Conservation (phyloP, 345 rosid genomes). For the Kandelia obovata region DNA sequence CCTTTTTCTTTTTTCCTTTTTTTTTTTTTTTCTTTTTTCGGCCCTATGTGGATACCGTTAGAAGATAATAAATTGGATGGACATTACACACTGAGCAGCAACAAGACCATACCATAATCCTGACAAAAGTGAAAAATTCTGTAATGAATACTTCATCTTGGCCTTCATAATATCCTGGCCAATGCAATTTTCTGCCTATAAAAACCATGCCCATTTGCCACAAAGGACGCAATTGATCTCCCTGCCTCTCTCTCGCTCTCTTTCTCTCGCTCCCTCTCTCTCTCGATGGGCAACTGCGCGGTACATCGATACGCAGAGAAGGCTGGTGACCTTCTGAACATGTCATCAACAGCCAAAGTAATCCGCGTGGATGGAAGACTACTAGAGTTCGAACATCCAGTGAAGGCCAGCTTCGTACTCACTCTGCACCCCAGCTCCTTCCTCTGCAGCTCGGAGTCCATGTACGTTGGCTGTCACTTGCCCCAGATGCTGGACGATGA, state of each 20-base stretch:
- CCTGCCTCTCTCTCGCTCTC: not conserved
- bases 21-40: too few relatives aligned
- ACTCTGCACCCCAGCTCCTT: slow-evolving; percentile 36
- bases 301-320: slow-evolving; percentile 21
- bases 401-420: slow-evolving; percentile 30
- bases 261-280: not conserved
- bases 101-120: not conserved
- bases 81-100: too few relatives aligned
- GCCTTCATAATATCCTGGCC: not conserved
- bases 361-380: slow-evolving; percentile 39
- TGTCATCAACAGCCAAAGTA: slow-evolving; percentile 30
- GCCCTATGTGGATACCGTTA: too few relatives aligned
- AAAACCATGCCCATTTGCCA: not conserved
- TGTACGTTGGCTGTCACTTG: slow-evolving; percentile 26
- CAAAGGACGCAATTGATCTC: too few relatives aligned
- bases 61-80: too few relatives aligned
- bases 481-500: slow-evolving; percentile 30
- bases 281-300: slow-evolving; percentile 40
- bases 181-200: slow-evolving; percentile 4
- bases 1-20: too few relatives aligned
- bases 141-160: not conserved
- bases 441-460: slow-evolving; percentile 43
- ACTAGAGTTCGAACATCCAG: slow-evolving; percentile 32
- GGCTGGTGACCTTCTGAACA: not conserved
- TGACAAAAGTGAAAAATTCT: not conserved